These are phyloP conservation scores for Eimeria tenella DNA, from an alignment of 169 alveolate genomes.

Conservation along the genomic window DNA sequence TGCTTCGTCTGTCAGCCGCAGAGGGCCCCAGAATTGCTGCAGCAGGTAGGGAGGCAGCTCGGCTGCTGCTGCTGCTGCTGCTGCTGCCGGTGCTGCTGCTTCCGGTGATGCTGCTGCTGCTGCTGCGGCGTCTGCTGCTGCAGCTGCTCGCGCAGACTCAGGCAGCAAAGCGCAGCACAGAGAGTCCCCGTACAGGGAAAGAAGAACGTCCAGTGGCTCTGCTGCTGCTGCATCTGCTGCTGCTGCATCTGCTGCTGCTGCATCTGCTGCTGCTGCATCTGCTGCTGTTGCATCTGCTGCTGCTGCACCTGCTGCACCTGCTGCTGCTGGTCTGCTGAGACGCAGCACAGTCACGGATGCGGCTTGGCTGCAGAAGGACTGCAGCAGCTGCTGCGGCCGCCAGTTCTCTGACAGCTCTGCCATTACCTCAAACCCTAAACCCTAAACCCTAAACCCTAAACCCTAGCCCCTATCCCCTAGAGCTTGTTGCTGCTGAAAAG, in stretches of 20 bases:
- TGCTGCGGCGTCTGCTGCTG: neutral
- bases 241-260: neutral
- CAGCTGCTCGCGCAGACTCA: neutral
- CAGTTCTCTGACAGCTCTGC: slow-evolving; percentile 9
- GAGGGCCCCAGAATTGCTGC: neutral
- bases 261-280: neutral
- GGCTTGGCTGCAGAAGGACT: slow-evolving; percentile 28
- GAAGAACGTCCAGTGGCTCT: neutral
- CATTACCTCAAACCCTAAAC: neutral
- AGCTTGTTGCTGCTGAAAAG: neutral
- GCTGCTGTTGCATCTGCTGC: neutral
- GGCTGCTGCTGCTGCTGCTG: neutral
- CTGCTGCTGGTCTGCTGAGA: neutral
- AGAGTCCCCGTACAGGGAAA: neutral
- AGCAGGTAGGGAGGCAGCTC: neutral
- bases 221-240: neutral
- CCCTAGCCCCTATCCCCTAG: neutral
- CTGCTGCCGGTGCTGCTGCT: neutral
- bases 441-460: slow-evolving; percentile 26
- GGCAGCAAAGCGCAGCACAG: slow-evolving; percentile 24
- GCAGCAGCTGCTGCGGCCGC: slow-evolving; percentile 27
- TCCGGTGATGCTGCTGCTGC: neutral
- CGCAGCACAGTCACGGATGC: slow-evolving; percentile 15
- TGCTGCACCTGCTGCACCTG: neutral
- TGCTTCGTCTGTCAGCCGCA: neutral